Evolutionary conservation across 768 basidiomycete species (phyloP), one percentile per base, ranked within the genome.

Genomic region (Boletus sensibilis): DNA sequence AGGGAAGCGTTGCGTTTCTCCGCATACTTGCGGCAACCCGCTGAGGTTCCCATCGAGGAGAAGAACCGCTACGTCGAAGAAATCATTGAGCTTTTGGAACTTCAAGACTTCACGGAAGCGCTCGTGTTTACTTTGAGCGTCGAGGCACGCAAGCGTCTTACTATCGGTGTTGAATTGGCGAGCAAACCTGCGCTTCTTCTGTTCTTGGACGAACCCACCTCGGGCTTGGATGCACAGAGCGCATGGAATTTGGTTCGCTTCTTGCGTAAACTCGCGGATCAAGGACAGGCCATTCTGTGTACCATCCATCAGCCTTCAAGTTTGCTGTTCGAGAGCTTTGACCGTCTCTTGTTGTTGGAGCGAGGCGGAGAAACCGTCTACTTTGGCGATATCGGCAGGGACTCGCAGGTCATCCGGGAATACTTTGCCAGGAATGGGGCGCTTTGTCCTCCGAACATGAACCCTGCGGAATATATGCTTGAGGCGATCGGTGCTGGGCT

Each of bases 221-320:
- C 82, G 12, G 80, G 82, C 55, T 68, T 86, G 53, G 84, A 85
- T 61, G 77, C 78, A 38, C 82, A 82, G 66, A 87, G 85, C 52
- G 90, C 92, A 4, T 92, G 88, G 88, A 87, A 88, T 64, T 74
- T 93, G 31, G 82, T 92, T 27, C 85, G 88, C 39, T 90, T 94
- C 82, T 69, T 94, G 44, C 77, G 87, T 12, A 92, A 92, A 67
- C 82, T 94, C 40, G 90, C 91, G 11, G 84, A 89, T 61, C 84
- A 86, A 61, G 93, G 93, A 12, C 92, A 94, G 64, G 89, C 91
- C 41, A 94, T 94, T 63, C 79, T 95, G 14, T 94, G 92, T 73
- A 95, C 90, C 4, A 92, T 94, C 62, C 92, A 93, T 59, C 92
- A 94, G 61, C 92, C 92, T 3, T 92, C 90, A 4, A 84, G 90